Base-by-base conservation (phyloP, 2,329 filamentous ascomycete genomes). In the Sporothrix euskadiensis region DNA sequence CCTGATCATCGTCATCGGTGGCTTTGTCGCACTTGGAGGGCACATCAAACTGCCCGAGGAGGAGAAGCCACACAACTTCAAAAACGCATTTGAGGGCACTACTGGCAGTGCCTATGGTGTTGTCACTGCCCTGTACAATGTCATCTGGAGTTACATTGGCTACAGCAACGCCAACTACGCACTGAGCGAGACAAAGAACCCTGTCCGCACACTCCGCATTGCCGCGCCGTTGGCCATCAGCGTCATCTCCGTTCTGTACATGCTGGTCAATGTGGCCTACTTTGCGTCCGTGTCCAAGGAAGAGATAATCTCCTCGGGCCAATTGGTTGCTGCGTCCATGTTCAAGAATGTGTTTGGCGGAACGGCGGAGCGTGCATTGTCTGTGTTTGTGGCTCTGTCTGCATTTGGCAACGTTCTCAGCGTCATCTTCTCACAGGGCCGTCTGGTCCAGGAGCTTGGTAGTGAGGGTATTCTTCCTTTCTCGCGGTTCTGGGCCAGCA, bases 41-140 rank as follows among this genome's bases (percentile, higher is more conserved):
- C 87, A 89, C 71, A 78, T 89, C 66, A 88, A 88, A 77, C 84
- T 91, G 57, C 72, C 74, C 32, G 74, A 76, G 32, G 85, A 88
- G 68, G 73, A 74, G 57, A 73, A 72, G 39, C 73, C 71, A 35
- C 81, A 89, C 78, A 91, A 90, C 82, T 91, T 92, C 78, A 80
- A 81, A 76, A 85, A 90, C 74, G 87, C 89, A 10, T 92, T 92
- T 75, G 85, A 86, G 65, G 90, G 90, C 9, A 92, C 90, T 5
- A 90, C 88, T 0, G 87, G 88, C 8, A 90, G 86, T 76, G 86
- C 88, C 1, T 92, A 92, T 76, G 89, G 88, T 66, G 85, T 91
- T 47, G 89, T 91, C n/a, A 91, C 88, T 0, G 89, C 90, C 0
- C 82, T 92, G 0, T 92, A 91, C 83, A 92, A 91, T 77, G 89